These are phyloP conservation scores for Candida saitoana DNA, from an alignment of 805 yeast species.

Conservation along the genomic window DNA sequence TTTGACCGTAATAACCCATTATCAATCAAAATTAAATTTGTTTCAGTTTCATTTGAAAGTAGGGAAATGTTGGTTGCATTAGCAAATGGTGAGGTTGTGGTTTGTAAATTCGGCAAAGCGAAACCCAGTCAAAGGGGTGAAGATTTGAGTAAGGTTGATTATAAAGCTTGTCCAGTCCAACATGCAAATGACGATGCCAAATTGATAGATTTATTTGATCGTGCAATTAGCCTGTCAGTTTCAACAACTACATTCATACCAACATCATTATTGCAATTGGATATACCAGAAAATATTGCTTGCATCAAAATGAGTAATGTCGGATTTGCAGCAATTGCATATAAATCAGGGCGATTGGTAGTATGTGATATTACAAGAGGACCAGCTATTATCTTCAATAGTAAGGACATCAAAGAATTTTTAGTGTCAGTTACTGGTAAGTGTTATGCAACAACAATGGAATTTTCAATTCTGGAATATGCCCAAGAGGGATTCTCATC, in stretches of 20 bases:
- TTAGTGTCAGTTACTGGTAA: slow-evolving; percentile 28
- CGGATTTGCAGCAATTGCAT: slow-evolving; percentile 83
- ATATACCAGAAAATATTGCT: slow-evolving; percentile 46
- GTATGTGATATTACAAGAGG: slow-evolving; percentile 73
- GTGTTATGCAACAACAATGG: slow-evolving; percentile 53
- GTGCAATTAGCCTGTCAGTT: slow-evolving; percentile 45
- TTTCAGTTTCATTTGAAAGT: slow-evolving; percentile 76
- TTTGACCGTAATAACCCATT: slow-evolving; percentile 21
- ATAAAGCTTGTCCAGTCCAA: slow-evolving; percentile 23
- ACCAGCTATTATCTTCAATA: slow-evolving; percentile 59
- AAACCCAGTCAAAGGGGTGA: slow-evolving; percentile 11
- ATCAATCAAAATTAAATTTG: slow-evolving; percentile 46
- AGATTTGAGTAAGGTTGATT: slow-evolving; percentile 16
- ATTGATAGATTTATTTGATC: slow-evolving; percentile 48
- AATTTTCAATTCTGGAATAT: slow-evolving; percentile 67
- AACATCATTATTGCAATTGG: slow-evolving; percentile 22
- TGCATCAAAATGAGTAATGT: slow-evolving; percentile 65
- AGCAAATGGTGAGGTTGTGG: slow-evolving; percentile 65
- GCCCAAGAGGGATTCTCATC: slow-evolving; percentile 69
- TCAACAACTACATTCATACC: slow-evolving; percentile 33
- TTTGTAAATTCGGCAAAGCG: slow-evolving; percentile 64
- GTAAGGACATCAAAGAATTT: slow-evolving; percentile 22
- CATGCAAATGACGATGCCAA: slow-evolving; percentile 33
- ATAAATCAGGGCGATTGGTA: slow-evolving; percentile 66
- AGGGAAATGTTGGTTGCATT: slow-evolving; percentile 70